Evolutionary conservation across 106 monocot species (phyloP).

Genomic region (Triglochin maritima): DNA sequence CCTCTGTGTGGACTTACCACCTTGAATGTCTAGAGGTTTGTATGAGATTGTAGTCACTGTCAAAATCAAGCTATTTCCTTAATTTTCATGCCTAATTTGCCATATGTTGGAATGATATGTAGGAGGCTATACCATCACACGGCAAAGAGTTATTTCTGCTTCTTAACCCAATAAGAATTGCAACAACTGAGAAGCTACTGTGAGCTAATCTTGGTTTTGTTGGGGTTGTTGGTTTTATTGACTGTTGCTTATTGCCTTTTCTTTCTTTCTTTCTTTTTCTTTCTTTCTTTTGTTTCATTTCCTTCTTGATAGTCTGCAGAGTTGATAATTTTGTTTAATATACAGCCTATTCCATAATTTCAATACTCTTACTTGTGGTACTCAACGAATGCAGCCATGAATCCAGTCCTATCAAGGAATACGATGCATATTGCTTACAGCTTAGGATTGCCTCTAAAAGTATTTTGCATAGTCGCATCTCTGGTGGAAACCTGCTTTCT

Average conservation of each 20-base stretch:
- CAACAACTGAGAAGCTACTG: conserved; percentile 40
- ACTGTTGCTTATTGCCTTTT: background rate
- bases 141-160: conserved; percentile 29
- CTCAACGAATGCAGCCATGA: conserved; percentile 33
- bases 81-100: too few relatives aligned
- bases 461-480: conserved; percentile 46
- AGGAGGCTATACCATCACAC: conserved; percentile 16
- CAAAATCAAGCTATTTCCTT: background rate
- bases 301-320: too few relatives aligned
- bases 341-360: too few relatives aligned
- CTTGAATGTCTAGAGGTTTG: conserved; percentile 40
- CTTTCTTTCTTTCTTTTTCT: background rate
- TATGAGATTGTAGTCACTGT: background rate
- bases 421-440: conserved; percentile 41
- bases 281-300: background rate
- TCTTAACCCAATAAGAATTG: conserved; percentile 31
- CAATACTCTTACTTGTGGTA: background rate
- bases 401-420: conserved; percentile 32
- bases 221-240: background rate
- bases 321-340: too few relatives aligned
- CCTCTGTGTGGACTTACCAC: conserved; percentile 55
- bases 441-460: conserved; percentile 50
- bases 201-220: conserved; percentile 23
- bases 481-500: conserved; percentile 22
- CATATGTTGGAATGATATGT: conserved; percentile 1